Base-by-base conservation (phyloP, 2,329 filamentous ascomycete species). In the Clarireedia monteithiana region DNA sequence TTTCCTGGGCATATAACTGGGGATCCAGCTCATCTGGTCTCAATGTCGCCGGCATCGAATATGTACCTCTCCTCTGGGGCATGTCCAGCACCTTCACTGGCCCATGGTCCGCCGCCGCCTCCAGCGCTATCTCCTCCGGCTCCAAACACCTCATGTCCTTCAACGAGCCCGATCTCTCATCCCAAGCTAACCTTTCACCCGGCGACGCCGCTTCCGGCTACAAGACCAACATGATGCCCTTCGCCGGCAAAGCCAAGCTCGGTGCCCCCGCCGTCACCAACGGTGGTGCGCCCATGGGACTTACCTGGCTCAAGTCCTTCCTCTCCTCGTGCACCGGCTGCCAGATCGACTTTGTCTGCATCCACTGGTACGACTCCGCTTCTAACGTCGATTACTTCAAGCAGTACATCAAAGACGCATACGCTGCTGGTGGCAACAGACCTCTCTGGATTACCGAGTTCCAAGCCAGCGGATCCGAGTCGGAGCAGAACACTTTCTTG, bases 1-100 rank as follows among this genome's bases (percentile, higher is more conserved):
- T 81, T 66, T 70, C 72, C 42, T 89, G 85, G 82, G 77, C 72
- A 48, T 87, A 86, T 77, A 88, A 88, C 79, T 89, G 86, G 86
- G 82, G 72, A 10, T 23, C 24, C 46, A 75, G 77, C 48, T 60
- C 60, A 10, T 64, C 74, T 48, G 69, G 72, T 58, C 72, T 73
- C 40, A 53, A 47, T 15, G 72, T 77, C 9, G 67, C 69, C 20
- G 67, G 66, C 50, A 66, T 84, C 64, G 74, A 78, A 65, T 91
- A 76, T 73, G 77, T 87, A 53, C 87, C 88, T 60, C 86, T 82
- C 72, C 79, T 88, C 48, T 88, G 81, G 84, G 77, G 80, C 53
- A 69, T 75, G 54, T 62, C 62, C 12, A 30, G 39, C n/a, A 30
- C 17, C 6, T 53, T 79, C 68, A 75, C 75, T 55, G 55, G 63